Percentiles rank a stretch among this genome's conserved stretches.
Evolutionary conservation across 305 asterid species (phyloP).

Genomic region (Solanum hybrid): DNA sequence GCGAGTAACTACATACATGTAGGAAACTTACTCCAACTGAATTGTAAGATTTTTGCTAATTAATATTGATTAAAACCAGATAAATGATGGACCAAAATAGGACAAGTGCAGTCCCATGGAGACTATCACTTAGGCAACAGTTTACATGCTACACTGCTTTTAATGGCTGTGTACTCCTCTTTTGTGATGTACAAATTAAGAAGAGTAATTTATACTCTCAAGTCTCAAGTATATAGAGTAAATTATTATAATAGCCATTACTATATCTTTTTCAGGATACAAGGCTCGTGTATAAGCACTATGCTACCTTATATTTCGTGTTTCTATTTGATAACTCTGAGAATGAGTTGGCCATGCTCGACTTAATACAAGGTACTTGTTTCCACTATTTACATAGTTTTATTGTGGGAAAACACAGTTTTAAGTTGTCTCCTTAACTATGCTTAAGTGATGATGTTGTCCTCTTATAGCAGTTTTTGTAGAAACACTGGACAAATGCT

Average conservation of each 20-base stretch:
- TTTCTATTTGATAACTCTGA: slow-evolving; percentile 27
- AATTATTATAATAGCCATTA: background rate
- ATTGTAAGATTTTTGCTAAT: background rate
- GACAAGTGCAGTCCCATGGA: background rate
- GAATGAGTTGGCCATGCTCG: slow-evolving; percentile 35
- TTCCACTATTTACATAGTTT: background rate
- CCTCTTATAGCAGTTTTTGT: slow-evolving; percentile 18
- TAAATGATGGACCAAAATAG: background rate
- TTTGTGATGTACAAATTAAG: background rate
- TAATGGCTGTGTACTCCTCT: background rate
- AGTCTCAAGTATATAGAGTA: background rate
- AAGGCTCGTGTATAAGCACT: slow-evolving; percentile 27
- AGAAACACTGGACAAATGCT: slow-evolving; percentile 27
- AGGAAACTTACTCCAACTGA: background rate
- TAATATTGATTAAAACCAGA: background rate
- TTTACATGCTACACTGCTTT: background rate
- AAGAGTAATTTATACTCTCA: background rate
- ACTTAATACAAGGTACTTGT: slow-evolving; percentile 28
- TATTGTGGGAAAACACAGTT: background rate
- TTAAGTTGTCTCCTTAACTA: background rate
- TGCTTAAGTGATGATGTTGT: background rate
- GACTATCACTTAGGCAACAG: background rate
- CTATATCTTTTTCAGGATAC: slow-evolving; percentile 13
- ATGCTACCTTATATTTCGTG: slow-evolving; percentile 29
- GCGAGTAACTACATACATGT: background rate